These are phyloP conservation scores for Pythium sp. DNA, from an alignment of 352 stramenopile species.

Conservation along the genomic window DNA sequence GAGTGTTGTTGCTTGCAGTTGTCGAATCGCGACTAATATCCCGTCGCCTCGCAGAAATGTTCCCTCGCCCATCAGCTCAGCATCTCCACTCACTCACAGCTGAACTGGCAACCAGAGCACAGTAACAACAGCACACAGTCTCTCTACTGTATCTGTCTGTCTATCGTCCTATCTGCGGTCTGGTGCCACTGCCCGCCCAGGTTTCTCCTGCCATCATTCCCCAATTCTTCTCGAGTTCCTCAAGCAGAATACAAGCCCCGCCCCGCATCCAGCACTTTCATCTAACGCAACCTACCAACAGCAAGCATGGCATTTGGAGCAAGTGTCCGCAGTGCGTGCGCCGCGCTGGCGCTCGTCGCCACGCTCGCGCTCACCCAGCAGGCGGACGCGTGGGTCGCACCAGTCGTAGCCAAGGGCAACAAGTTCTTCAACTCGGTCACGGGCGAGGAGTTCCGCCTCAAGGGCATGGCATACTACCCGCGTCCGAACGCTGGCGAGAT, in stretches of 20 bases:
- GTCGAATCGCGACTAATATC: background rate
- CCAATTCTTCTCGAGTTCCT: conserved; percentile 11
- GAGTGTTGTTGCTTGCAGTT: no score
- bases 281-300: background rate
- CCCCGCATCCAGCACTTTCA: background rate
- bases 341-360: background rate
- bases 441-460: conserved; percentile 54
- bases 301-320: conserved; percentile 14
- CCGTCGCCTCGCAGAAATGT: background rate
- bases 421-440: conserved; percentile 64
- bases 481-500: conserved; percentile 55
- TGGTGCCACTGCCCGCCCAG: background rate
- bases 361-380: background rate
- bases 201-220: background rate
- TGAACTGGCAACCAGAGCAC: background rate
- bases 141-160: background rate
- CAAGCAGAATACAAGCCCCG: conserved; percentile 9
- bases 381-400: conserved; percentile 13
- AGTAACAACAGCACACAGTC: background rate
- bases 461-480: conserved; percentile 70
- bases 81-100: background rate
- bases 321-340: conserved; percentile 3
- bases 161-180: background rate
- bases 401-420: conserved; percentile 63
- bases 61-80: background rate